Conservation (phyloP, 352 stramenopile genomes). For the Pythium utonaiense region DNA sequence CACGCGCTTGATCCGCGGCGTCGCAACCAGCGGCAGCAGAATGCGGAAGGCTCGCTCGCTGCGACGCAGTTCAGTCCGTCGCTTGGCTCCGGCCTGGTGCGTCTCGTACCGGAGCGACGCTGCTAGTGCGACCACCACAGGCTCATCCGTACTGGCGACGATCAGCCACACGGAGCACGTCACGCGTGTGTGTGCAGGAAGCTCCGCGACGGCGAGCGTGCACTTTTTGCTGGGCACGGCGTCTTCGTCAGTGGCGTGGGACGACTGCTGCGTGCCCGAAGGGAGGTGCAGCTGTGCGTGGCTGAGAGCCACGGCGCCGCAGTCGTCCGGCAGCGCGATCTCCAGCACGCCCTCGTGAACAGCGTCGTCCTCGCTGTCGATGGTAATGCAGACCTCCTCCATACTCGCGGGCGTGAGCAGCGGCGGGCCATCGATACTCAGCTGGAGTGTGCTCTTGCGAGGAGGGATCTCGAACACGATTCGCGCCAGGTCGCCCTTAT, state of each 20-base stretch:
- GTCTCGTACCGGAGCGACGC: slow-evolving; percentile 23
- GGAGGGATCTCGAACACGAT: slow-evolving; percentile 46
- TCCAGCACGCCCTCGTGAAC: slow-evolving; percentile 47
- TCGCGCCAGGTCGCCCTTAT: slow-evolving; percentile 22
- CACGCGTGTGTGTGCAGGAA: background rate
- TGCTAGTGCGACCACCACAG: slow-evolving; percentile 4
- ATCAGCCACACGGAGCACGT: slow-evolving; percentile 22
- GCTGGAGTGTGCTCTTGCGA: slow-evolving; percentile 48
- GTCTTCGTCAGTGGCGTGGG: background rate
- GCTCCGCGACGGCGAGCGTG: slow-evolving; percentile 3
- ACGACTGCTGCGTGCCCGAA: background rate
- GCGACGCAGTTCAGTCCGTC: slow-evolving; percentile 22
- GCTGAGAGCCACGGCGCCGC: background rate
- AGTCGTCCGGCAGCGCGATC: slow-evolving; percentile 31
- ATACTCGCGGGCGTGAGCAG: slow-evolving; percentile 43
- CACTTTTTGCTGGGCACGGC: slow-evolving; percentile 7
- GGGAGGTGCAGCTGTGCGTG: slow-evolving; percentile 17
- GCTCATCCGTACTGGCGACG: slow-evolving; percentile 7
- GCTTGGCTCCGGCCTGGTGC: background rate
- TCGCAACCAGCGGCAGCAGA: slow-evolving; percentile 4
- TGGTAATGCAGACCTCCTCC: slow-evolving; percentile 39
- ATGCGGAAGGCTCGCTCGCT: slow-evolving; percentile 18
- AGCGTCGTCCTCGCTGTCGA: slow-evolving; percentile 44
- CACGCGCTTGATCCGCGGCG: slow-evolving; percentile 11
- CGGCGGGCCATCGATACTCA: slow-evolving; percentile 43